Conservation (phyloP, 2,329 filamentous ascomycete genomes). For the Microthyrium microscopicum region DNA sequence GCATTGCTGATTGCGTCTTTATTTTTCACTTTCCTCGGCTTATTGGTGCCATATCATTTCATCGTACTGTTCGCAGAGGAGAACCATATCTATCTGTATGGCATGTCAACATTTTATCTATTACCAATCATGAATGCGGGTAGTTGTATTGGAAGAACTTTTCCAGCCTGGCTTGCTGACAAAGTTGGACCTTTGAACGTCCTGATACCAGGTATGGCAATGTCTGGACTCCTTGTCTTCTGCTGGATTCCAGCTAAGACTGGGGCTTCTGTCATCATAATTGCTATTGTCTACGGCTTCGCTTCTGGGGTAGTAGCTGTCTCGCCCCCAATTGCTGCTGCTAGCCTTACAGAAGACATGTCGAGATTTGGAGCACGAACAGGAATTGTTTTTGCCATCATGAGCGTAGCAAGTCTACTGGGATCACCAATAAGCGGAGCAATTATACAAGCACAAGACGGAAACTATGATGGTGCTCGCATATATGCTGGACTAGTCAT, state of each 20-base stretch:
- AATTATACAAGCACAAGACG: constrained; percentile 16
- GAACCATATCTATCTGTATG: background rate
- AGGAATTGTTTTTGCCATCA: background rate
- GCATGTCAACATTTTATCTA: constrained; percentile 20
- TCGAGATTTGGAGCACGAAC: constrained; percentile 2
- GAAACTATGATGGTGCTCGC: constrained; percentile 1
- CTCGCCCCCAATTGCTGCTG: constrained; percentile 15
- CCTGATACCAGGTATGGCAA: constrained; percentile 15
- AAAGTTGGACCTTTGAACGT: constrained; percentile 23
- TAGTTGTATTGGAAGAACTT: constrained; percentile 22
- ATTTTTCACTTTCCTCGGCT: constrained; percentile 6
- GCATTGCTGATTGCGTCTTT: constrained; percentile 23
- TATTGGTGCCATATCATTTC: constrained; percentile 16
- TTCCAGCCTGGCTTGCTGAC: constrained; percentile 23
- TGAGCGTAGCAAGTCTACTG: constrained; percentile 1
- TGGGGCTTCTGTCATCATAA: constrained; percentile 18
- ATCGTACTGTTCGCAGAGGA: constrained; percentile 17
- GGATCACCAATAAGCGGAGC: constrained; percentile 2
- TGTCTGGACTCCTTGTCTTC: constrained; percentile 20
- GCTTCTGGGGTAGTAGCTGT: constrained; percentile 28
- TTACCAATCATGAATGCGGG: constrained; percentile 26
- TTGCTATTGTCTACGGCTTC: constrained; percentile 24
- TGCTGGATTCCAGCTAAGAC: constrained; percentile 21
- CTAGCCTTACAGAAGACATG: background rate
- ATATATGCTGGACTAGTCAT: background rate